Evolutionary conservation across 495 filamentous ascomycete species (phyloP).

Genomic region (Pseudomonodictys pantanalensis): DNA sequence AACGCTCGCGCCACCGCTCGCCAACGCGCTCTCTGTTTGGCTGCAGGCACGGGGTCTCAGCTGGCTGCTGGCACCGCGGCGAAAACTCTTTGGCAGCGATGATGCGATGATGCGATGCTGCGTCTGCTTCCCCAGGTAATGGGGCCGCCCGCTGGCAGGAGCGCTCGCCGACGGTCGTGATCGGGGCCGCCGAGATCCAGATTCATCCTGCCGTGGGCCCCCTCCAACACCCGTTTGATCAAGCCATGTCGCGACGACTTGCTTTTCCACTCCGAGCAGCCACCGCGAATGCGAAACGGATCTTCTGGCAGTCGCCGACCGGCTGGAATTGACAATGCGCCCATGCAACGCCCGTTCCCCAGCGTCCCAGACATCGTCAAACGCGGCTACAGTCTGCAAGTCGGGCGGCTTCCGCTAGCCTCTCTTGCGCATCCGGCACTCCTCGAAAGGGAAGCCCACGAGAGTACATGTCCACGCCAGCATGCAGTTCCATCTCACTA

Average conservation of each 20-base stretch:
- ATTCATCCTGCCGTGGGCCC: not conserved
- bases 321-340: constrained; percentile 5
- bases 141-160: constrained; percentile 7
- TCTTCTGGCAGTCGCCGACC: not conserved
- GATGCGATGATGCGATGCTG: constrained; percentile 9
- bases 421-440: not conserved
- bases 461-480: too few species aligned
- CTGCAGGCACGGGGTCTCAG: constrained; percentile 2
- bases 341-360: not conserved
- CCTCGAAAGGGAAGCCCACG: too few species aligned
- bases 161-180: not conserved
- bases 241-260: not conserved
- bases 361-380: constrained; percentile 3
- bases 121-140: constrained; percentile 25
- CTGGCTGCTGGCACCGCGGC: constrained; percentile 3
- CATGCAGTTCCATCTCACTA: too few species aligned
- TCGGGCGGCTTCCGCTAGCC: too few species aligned
- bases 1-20: too few species aligned
- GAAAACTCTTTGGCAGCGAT: not conserved
- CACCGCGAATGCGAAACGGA: not conserved
- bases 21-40: too few species aligned
- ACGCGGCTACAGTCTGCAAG: too few species aligned
- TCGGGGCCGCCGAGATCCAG: not conserved
- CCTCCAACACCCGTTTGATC: not conserved
- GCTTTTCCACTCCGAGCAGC: not conserved